A percentile compares a stretch with the other conserved stretches of the same genome.
Evolutionary conservation across 176 grass and related monocot genomes (phyloP).

Genomic region (Saccharum spontaneum): DNA sequence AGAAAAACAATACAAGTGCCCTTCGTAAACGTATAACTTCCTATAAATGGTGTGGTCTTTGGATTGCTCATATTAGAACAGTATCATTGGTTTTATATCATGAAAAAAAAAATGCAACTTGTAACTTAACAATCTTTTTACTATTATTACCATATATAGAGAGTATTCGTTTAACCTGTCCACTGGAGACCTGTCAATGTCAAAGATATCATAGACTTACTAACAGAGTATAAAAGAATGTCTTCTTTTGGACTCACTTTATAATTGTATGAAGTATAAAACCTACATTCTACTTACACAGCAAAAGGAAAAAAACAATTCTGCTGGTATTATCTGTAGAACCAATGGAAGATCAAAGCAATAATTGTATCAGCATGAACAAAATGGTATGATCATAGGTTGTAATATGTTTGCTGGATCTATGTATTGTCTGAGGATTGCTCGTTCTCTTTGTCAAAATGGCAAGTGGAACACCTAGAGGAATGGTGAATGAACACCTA

Average conservation of each 20-base stretch:
- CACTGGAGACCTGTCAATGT: neutral
- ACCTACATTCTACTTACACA: neutral
- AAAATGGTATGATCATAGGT: conserved; percentile 3
- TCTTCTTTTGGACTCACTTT: neutral
- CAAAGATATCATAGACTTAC: neutral
- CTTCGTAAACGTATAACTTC: neutral
- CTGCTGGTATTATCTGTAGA: neutral
- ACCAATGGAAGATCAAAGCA: neutral
- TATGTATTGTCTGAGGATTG: neutral
- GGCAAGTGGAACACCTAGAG: too few species aligned
- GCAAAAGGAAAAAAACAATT: too few species aligned
- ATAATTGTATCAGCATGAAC: neutral
- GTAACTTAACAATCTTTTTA: neutral
- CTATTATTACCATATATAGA: neutral
- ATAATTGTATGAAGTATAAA: neutral
- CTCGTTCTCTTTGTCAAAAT: neutral
- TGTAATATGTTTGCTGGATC: neutral
- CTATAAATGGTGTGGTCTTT: neutral
- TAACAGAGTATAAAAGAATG: neutral
- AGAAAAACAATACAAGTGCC: neutral
- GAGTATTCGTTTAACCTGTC: neutral
- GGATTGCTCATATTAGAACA: neutral
- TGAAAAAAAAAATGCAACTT: neutral
- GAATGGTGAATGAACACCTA: conserved; percentile 11
- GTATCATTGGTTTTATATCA: neutral